Conservation (phyloP, 495 filamentous ascomycete species). For the Daldinia bambusicola region DNA sequence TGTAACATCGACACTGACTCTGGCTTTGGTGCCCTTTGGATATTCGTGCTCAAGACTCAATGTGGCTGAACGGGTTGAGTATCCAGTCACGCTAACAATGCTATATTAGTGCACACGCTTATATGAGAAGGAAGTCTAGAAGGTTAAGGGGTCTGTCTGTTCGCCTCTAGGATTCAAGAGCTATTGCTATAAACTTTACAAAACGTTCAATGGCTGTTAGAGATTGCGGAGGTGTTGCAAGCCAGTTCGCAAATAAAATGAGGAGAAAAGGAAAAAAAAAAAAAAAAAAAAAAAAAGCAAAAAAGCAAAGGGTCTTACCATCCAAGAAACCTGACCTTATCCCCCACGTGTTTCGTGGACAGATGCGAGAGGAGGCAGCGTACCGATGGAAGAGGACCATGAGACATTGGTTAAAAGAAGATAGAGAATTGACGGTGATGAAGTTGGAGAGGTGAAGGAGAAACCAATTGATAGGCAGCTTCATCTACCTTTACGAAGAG, state of each 20-base stretch:
- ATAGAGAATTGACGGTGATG: not conserved
- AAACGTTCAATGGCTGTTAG: not conserved
- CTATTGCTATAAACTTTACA: slow-evolving; percentile 1
- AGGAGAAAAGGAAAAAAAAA: slow-evolving; percentile 31
- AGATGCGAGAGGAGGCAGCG: slow-evolving; percentile 76
- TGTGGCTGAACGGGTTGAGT: slow-evolving; percentile 67
- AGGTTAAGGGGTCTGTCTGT: not conserved
- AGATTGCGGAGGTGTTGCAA: slow-evolving; percentile 1
- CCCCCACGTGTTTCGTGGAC: slow-evolving; percentile 61
- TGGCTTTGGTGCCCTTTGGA: slow-evolving; percentile 56
- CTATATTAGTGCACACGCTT: slow-evolving; percentile 40
- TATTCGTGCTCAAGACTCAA: slow-evolving; percentile 75
- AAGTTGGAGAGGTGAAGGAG: not conserved
- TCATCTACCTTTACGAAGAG: not conserved
- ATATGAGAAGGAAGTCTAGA: slow-evolving; percentile 14
- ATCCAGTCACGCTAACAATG: slow-evolving; percentile 71
- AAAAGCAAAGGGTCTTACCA: slow-evolving; percentile 69
- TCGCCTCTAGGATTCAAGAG: not conserved
- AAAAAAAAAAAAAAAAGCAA: slow-evolving; percentile 12
- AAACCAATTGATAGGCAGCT: not conserved
- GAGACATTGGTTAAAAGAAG: slow-evolving; percentile 54
- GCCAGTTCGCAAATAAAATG: slow-evolving; percentile 37
- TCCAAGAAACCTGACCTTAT: slow-evolving; percentile 90
- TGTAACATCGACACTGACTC: slow-evolving; percentile 73
- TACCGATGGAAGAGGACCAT: slow-evolving; percentile 69